A percentile compares a stretch with the other conserved stretches of the same genome.
Conservation (phyloP, 257 asterid genomes). For the Penstemon barbatus region DNA sequence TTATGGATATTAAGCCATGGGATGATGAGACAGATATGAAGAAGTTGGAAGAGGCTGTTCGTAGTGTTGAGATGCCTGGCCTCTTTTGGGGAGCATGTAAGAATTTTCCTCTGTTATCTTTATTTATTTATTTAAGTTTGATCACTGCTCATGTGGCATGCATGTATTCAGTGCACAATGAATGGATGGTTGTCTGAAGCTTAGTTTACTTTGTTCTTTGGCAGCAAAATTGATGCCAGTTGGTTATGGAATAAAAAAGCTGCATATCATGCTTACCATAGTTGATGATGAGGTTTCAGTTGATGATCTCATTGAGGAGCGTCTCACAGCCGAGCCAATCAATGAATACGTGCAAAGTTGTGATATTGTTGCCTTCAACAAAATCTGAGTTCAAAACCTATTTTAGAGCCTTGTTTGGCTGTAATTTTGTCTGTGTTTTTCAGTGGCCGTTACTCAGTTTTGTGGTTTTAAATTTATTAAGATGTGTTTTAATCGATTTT, state of each 20-base stretch:
- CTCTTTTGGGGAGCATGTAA: constrained; percentile 99
- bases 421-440: constrained; percentile 29
- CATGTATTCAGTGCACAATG: too few relatives aligned
- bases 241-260: constrained; percentile 80
- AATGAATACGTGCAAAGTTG: constrained; percentile 68
- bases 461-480: neutral
- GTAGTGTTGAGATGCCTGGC: constrained; percentile 65
- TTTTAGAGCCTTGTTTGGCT: constrained; percentile 27
- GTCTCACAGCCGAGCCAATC: constrained; percentile 57
- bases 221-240: constrained; percentile 65
- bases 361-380: constrained; percentile 77
- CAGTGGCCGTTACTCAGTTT: constrained; percentile 3
- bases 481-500: neutral
- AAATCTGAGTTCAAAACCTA: constrained; percentile 41
- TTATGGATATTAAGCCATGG: constrained; percentile 94
- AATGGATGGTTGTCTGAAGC: too few relatives aligned
- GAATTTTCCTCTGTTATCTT: constrained; percentile 6
- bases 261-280: constrained; percentile 72
- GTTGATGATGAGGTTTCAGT: constrained; percentile 72
- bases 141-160: too few relatives aligned
- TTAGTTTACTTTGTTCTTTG: constrained; percentile 4
- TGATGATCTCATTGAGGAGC: constrained; percentile 56
- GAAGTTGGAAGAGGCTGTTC: constrained; percentile 84
- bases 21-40: constrained; percentile 98
- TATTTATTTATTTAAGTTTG: too few relatives aligned